A percentile compares a stretch with the other conserved stretches of the same genome.
Conservation (phyloP, 2,329 filamentous ascomycete species). For the Colletotrichum lupini region DNA sequence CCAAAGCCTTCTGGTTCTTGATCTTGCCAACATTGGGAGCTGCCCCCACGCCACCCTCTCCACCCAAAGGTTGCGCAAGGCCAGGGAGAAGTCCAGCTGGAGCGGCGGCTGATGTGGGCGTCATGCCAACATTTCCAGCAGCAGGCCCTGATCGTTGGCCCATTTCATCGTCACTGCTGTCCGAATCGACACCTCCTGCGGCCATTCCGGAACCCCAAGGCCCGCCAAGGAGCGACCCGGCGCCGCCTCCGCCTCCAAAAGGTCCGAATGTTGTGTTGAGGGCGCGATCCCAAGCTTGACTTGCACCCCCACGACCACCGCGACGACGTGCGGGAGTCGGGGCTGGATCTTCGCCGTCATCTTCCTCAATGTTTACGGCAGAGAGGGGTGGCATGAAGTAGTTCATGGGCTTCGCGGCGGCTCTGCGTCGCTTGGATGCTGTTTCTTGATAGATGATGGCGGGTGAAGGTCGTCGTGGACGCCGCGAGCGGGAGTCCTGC, state of each 20-base stretch:
- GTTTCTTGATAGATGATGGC: constrained; percentile 70
- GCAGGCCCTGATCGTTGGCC: constrained; percentile 65
- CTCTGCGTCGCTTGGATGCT: constrained; percentile 61
- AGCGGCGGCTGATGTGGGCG: constrained; percentile 62
- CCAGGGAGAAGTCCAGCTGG: constrained; percentile 57
- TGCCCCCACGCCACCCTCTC: constrained; percentile 50
- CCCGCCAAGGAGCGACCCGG: constrained; percentile 77
- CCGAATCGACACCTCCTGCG: constrained; percentile 85
- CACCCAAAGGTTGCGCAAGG: constrained; percentile 47
- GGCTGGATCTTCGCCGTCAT: constrained; percentile 74
- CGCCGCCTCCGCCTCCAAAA: constrained; percentile 83
- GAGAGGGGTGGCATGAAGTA: constrained; percentile 85
- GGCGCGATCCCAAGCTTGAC: constrained; percentile 77
- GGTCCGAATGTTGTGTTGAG: constrained; percentile 92
- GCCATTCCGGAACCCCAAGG: constrained; percentile 77
- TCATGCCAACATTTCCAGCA: constrained; percentile 68
- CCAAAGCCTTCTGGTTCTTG: constrained; percentile 90
- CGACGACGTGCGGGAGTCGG: constrained; percentile 77
- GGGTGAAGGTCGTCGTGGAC: constrained; percentile 63
- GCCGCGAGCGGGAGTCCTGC: constrained; percentile 63
- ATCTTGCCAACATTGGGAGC: constrained; percentile 90
- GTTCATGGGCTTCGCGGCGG: constrained; percentile 76
- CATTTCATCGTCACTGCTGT: constrained; percentile 96
- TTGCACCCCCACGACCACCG: constrained; percentile 70
- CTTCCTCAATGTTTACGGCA: constrained; percentile 73